Evolutionary conservation across 345 rosid species (phyloP), one percentile per base, ranked within the genome.

Genomic region (Brassica juncea): DNA sequence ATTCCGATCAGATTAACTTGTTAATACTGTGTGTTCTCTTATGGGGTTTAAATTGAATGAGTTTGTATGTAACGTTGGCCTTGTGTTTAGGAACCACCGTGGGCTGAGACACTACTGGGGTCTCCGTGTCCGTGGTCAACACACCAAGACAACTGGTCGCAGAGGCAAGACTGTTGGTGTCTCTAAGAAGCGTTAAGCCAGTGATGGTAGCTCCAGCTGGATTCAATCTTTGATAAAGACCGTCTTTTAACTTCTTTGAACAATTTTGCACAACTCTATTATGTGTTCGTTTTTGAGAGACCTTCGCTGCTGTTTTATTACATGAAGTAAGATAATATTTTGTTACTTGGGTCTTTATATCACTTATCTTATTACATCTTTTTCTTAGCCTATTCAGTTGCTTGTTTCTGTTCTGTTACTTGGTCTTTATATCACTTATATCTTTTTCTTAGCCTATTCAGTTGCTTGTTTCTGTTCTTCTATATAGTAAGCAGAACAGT

Each of bases 51-150:
- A 12, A 2, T 25, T 49, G n/a, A 35, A 23, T 7, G 8, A 7
- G 1, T 49, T 49, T 49, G 4, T 8, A 5, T 19, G 3, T 59
- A 70, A 69, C 19, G 0, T 30, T 49, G 19, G 16, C 14, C 44
- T 74, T 58, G 3, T 5, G 4, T 23, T 19, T 5, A 94, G 98
- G 78, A 94, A 92, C 83, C 98, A 94, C 65, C 97, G 97, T 77
- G 98, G 99, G 77, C 84, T 92, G 75, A 91, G 99, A 81, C 99
- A 94, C 87, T 92, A 92, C 87, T 94, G 99, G 99, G 97, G 99
- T 42, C 92, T 94, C 34, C 91, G 98, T 4, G 99, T 94, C 6
- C 90, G 98, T 75, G 98, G 98, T 16, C 98, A 94, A 80, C 97
- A 94, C 88, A 92, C 97, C 84, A 94, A 94, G 94, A 90, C 98